phyloP scores from a whole-genome alignment of 2,329 filamentous ascomycete genomes.

The Claviceps pazoutovae region DNA sequence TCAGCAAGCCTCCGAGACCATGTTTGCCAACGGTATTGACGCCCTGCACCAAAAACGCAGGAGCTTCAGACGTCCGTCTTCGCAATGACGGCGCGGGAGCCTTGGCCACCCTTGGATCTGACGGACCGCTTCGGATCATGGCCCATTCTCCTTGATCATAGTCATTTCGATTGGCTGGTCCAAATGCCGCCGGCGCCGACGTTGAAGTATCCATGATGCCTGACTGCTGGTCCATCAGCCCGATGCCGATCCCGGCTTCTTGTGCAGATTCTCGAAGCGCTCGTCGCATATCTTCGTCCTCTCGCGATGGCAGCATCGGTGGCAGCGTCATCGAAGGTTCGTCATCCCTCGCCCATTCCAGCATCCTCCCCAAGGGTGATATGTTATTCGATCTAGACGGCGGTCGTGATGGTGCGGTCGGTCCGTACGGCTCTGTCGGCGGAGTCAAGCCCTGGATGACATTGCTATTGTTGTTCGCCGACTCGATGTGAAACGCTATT shows the following conservation, averaged over 20 bases:
- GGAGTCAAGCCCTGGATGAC: slow-evolving; percentile 31
- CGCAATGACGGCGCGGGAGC: slow-evolving; percentile 25
- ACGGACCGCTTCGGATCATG: slow-evolving; percentile 33
- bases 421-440: slow-evolving; percentile 25
- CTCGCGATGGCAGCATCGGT: slow-evolving; percentile 23
- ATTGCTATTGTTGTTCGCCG: slow-evolving; percentile 28
- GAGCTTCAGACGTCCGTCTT: slow-evolving; percentile 26
- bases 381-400: slow-evolving; percentile 44
- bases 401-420: slow-evolving; percentile 42
- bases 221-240: slow-evolving; percentile 31
- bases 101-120: slow-evolving; percentile 10
- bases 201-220: slow-evolving; percentile 30
- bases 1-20: slow-evolving; percentile 39
- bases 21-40: slow-evolving; percentile 21
- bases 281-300: slow-evolving; percentile 41
- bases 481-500: slow-evolving; percentile 42
- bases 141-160: slow-evolving; percentile 46
- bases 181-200: slow-evolving; percentile 33
- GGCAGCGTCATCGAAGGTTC: slow-evolving; percentile 19
- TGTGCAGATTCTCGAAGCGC: slow-evolving; percentile 42
- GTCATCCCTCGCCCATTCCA: slow-evolving; percentile 31
- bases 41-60: slow-evolving; percentile 36
- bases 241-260: slow-evolving; percentile 35
- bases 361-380: slow-evolving; percentile 40
- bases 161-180: slow-evolving; percentile 40